phyloP scores from a whole-genome alignment of 2,329 filamentous ascomycete species.

The Pestalotiopsis sp. region DNA sequence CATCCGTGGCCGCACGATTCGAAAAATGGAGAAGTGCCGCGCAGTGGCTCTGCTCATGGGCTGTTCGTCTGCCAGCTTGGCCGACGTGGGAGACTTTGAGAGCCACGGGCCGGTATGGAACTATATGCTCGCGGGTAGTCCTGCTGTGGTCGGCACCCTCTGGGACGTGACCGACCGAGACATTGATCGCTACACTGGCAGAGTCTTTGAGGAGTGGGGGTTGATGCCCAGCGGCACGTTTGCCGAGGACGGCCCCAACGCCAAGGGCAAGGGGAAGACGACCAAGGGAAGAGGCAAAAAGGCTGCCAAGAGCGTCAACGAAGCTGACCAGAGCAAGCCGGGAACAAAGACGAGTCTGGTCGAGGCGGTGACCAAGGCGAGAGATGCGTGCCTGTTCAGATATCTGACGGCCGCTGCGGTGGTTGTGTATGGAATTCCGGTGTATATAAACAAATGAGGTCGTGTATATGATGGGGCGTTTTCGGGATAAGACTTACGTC shows the following conservation, averaged over 20 bases:
- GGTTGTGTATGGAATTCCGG: constrained; percentile 92
- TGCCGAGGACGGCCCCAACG: constrained; percentile 30
- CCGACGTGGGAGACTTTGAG: constrained; percentile 84
- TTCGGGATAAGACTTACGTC: background rate
- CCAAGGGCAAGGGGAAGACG: constrained; percentile 28
- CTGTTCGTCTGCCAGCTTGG: constrained; percentile 83
- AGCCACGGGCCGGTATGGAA: constrained; percentile 88
- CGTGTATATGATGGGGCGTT: background rate
- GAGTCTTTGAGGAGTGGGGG: constrained; percentile 85
- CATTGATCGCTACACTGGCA: constrained; percentile 87
- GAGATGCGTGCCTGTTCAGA: constrained; percentile 79
- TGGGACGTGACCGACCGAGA: constrained; percentile 99
- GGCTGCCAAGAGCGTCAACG: constrained; percentile 32
- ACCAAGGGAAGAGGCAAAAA: constrained; percentile 30
- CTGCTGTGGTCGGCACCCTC: constrained; percentile 86
- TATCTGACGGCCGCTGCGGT: constrained; percentile 94
- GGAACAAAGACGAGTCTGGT: constrained; percentile 61
- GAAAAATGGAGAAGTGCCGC: constrained; percentile 72
- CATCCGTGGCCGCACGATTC: constrained; percentile 82
- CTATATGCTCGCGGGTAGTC: constrained; percentile 86
- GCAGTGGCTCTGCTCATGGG: constrained; percentile 90
- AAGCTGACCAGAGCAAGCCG: constrained; percentile 23
- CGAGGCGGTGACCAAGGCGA: constrained; percentile 77
- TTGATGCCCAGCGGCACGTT: constrained; percentile 58
- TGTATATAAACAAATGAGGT: constrained; percentile 63